phyloP scores from a whole-genome alignment of 331 rosid genomes.

The Quercus phellos region DNA sequence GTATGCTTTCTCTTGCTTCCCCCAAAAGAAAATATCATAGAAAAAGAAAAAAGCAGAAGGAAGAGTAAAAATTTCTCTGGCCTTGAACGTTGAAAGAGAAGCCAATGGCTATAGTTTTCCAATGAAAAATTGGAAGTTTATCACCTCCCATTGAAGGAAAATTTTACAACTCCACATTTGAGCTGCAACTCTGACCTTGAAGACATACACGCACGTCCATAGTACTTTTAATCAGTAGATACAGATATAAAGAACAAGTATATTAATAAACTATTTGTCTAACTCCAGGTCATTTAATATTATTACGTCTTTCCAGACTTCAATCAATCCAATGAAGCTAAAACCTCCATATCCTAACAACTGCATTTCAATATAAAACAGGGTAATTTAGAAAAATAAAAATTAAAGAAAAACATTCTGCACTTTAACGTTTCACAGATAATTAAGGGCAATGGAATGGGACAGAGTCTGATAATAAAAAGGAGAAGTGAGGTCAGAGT shows the following conservation, averaged over 20 bases:
- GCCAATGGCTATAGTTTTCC: background rate
- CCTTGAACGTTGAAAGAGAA: background rate
- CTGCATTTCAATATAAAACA: background rate
- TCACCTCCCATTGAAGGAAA: background rate
- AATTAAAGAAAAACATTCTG: background rate
- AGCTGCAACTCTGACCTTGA: background rate
- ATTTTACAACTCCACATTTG: background rate
- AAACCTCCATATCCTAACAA: background rate
- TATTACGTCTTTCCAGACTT: background rate
- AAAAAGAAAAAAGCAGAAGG: background rate
- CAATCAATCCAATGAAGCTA: background rate
- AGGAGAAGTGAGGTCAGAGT: too few species aligned
- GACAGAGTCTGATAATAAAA: too few species aligned
- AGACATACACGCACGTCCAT: background rate
- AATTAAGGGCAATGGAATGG: too few species aligned
- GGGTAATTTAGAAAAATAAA: background rate
- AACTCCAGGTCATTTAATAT: background rate
- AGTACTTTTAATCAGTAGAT: background rate
- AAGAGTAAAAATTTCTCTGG: background rate
- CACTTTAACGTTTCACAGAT: background rate
- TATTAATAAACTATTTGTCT: background rate
- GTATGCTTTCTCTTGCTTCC: background rate
- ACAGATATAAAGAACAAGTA: background rate
- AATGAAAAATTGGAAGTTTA: background rate
- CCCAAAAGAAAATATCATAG: background rate